Conservation (phyloP, 2,329 filamentous ascomycete genomes). For the Fusarium nanum region DNA sequence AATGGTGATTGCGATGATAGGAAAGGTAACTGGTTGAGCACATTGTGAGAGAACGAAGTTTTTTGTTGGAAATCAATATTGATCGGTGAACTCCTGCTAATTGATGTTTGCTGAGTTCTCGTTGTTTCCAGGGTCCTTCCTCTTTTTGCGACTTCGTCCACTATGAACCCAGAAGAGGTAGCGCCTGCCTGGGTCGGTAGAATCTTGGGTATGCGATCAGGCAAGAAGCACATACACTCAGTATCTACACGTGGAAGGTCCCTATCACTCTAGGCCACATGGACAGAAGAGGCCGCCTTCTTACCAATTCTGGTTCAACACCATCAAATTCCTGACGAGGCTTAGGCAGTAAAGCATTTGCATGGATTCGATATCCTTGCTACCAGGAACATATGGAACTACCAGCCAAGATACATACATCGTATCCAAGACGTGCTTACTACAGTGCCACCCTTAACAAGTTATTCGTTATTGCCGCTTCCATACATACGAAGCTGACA, state of each 20-base stretch:
- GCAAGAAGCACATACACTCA: neutral
- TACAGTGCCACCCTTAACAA: neutral
- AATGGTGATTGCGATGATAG: slow-evolving; percentile 6
- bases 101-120: neutral
- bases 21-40: neutral
- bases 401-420: slow-evolving; percentile 2
- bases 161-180: neutral
- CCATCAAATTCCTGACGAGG: neutral
- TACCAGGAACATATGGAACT: neutral
- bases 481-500: neutral
- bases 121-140: neutral
- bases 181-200: neutral
- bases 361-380: slow-evolving; percentile 3
- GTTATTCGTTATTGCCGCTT: neutral
- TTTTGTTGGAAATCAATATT: neutral
- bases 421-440: neutral
- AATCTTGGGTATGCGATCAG: neutral
- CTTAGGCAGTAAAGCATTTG: neutral
- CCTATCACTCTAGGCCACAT: neutral
- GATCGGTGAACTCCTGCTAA: neutral
- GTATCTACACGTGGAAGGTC: neutral
- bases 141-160: neutral
- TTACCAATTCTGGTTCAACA: neutral
- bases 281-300: neutral
- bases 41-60: neutral